These are phyloP conservation scores for Fallopia convolvulus DNA, from an alignment of 148 eudicot species.

Conservation along the genomic window DNA sequence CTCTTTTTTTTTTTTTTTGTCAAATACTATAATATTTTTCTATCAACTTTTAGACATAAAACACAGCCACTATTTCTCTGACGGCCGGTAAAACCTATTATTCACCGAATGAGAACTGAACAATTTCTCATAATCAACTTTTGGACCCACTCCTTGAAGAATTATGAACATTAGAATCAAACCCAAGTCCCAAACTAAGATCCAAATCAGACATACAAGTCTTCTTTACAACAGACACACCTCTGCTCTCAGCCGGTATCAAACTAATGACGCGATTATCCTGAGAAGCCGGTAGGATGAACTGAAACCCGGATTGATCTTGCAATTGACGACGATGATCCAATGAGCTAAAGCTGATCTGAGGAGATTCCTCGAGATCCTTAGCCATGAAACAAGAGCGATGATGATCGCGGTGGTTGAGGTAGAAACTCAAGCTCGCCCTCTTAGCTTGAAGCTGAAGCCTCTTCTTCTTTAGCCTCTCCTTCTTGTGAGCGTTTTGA, in stretches of 20 bases:
- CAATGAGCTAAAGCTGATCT: slow-evolving; percentile 7
- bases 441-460: slow-evolving; percentile 9
- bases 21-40: too few relatives aligned
- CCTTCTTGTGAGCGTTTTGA: slow-evolving; percentile 11
- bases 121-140: background rate
- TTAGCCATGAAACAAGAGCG: background rate
- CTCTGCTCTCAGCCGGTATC: background rate
- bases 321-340: background rate
- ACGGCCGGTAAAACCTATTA: background rate
- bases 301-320: slow-evolving; percentile 4
- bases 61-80: background rate
- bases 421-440: background rate
- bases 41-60: too few relatives aligned
- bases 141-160: background rate
- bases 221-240: background rate
- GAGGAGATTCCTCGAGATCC: background rate
- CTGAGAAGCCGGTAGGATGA: slow-evolving; percentile 1
- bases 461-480: slow-evolving; percentile 1
- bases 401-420: background rate
- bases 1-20: too few relatives aligned
- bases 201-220: background rate
- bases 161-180: background rate
- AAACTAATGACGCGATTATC: background rate
- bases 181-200: slow-evolving; percentile 8
- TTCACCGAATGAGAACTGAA: background rate